Evolutionary conservation across 495 filamentous ascomycete species (phyloP).

Genomic region (Cryomyces antarcticus): DNA sequence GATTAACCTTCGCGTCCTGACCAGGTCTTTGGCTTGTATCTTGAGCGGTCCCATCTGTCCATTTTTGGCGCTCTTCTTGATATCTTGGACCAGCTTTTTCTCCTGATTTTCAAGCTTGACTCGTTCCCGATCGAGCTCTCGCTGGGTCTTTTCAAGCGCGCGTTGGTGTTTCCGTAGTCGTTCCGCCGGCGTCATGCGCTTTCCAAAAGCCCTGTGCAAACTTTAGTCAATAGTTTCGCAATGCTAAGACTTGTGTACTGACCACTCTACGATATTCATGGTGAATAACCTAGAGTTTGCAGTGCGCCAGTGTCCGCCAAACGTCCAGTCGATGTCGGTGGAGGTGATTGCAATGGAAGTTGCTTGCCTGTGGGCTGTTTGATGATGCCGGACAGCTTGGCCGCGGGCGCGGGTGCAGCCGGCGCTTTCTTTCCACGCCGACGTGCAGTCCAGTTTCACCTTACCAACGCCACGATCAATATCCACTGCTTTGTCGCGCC

Average conservation of each 20-base stretch:
- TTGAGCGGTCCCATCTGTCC: conserved; percentile 90
- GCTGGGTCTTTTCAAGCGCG: conserved; percentile 87
- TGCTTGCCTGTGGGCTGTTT: too few species aligned
- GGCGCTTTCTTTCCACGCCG: too few species aligned
- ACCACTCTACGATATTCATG: conserved; percentile 34
- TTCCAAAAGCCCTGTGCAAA: conserved; percentile 96
- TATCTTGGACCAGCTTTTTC: conserved; percentile 86
- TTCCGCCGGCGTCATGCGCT: conserved; percentile 93
- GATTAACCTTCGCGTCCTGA: conserved; percentile 59
- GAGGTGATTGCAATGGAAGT: too few species aligned
- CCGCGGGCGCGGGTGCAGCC: too few species aligned
- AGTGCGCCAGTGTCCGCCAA: too few species aligned
- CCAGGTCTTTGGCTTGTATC: conserved; percentile 93
- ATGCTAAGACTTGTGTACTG: not conserved
- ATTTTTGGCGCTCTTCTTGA: conserved; percentile 95
- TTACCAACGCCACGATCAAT: too few species aligned
- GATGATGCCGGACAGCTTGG: too few species aligned
- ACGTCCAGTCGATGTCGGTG: too few species aligned
- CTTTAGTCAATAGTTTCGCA: conserved; percentile 30
- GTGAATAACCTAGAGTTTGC: too few species aligned
- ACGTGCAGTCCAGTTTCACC: too few species aligned
- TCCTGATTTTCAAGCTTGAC: conserved; percentile 94
- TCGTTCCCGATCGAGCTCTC: conserved; percentile 83
- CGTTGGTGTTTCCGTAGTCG: conserved; percentile 92
- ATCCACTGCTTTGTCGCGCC: too few species aligned